Base-by-base conservation (phyloP, 2,329 filamentous ascomycete species). In the Aspergillus piperis region DNA sequence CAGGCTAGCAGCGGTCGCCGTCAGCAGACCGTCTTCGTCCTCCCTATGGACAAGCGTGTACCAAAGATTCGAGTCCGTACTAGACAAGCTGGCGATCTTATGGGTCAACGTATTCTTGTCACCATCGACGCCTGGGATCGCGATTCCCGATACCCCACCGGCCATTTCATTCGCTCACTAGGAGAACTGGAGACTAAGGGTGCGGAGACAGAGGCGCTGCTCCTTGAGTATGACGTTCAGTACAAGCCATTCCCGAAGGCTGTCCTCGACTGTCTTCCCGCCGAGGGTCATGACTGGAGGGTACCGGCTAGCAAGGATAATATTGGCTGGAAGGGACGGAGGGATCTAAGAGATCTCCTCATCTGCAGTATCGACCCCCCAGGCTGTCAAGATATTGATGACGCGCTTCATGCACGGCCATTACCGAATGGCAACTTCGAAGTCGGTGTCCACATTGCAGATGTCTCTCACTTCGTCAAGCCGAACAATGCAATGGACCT, bases 391-490 rank as follows among this genome's bases (percentile, higher is more conserved):
- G 95, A 99, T 81, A 99, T 99, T 60, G 95, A 99, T 70, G 96
- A 99, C 77, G 95, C 95, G 17, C 85, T 99, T 6, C 96, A 99
- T 76, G 93, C 95, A 6, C 85, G 88, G 62, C 83, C 84, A 54
- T 80, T 99, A 21, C 89, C 92, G 0, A 98, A 98, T 70, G 95
- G 96, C 47, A 97, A 98, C 75, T 93, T 88, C 66, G 92, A 98
- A 76, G 92, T 99, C 8, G 95, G 95, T 64, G 95, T 99, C 15
- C 96, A 99, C 77, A 99, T 99, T 76, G 96, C 95, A 27, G 95
- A 99, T 76, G 95, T 99, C n/a, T 98, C 95, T 8, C 90, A 99
- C 78, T 99, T 99, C 73, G 95, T 99, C 70, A 96, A 95, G 78
- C 93, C 96, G 25, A 92, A 91, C 75, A 99, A 94, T 71, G 90